A percentile compares a stretch with the other conserved stretches of the same genome.
Evolutionary conservation across 768 basidiomycete genomes (phyloP).

Genomic region (Mrakia frigida): DNA sequence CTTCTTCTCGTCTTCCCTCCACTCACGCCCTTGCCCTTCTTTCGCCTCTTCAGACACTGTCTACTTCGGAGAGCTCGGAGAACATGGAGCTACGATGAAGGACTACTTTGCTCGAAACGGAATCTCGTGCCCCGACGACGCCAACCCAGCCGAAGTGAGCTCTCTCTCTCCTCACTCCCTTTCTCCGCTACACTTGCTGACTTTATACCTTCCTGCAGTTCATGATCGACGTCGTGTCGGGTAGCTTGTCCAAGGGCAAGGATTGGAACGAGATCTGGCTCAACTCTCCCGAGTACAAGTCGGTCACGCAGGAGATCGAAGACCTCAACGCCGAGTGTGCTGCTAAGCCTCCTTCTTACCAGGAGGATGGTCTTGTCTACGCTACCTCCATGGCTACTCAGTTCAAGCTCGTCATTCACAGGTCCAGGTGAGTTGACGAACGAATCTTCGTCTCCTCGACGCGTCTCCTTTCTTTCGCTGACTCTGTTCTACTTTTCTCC

Average conservation of each 20-base stretch:
- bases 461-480: not conserved
- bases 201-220: not conserved
- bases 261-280: conserved; percentile 75
- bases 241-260: conserved; percentile 50
- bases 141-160: conserved; percentile 62
- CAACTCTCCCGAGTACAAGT: conserved; percentile 57
- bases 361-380: conserved; percentile 34
- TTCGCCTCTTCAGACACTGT: conserved; percentile 41
- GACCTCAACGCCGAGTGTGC: conserved; percentile 44
- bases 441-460: too few species aligned
- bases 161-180: not conserved
- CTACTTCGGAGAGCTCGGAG: conserved; percentile 59
- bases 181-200: conserved; percentile 3
- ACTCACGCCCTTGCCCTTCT: not conserved
- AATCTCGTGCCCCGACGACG: conserved; percentile 56
- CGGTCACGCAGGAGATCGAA: conserved; percentile 48
- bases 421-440: conserved; percentile 7
- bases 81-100: conserved; percentile 57
- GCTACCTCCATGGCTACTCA: conserved; percentile 33
- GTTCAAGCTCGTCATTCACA: conserved; percentile 22
- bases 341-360: conserved; percentile 29
- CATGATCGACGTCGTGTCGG: conserved; percentile 28
- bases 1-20: not conserved
- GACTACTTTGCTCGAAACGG: conserved; percentile 66
- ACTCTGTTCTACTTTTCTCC: not conserved